Evolutionary conservation across 2,329 filamentous ascomycete genomes (phyloP).

Genomic region (Aspergillus pseudoterreus): DNA sequence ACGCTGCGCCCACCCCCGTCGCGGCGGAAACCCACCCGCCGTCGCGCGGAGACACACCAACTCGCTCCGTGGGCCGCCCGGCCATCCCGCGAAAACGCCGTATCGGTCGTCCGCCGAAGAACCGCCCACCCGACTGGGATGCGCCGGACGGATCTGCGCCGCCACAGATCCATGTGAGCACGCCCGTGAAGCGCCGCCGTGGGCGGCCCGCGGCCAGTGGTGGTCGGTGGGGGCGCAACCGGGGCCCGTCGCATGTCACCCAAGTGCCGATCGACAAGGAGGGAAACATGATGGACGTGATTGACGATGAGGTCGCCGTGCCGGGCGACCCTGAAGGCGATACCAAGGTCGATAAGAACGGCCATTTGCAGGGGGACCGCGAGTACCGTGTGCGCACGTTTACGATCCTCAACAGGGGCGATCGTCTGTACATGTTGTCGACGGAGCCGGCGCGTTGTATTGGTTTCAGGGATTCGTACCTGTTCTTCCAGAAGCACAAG

Average conservation of each 20-base stretch:
- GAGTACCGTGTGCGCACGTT: slow-evolving; percentile 97
- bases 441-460: slow-evolving; percentile 96
- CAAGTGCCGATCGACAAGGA: slow-evolving; percentile 90
- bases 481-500: slow-evolving; percentile 98
- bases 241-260: slow-evolving; percentile 70
- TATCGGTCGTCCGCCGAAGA: slow-evolving; percentile 82
- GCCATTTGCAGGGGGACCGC: slow-evolving; percentile 74
- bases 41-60: slow-evolving; percentile 50
- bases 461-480: slow-evolving; percentile 94
- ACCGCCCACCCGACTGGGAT: slow-evolving; percentile 76
- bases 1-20: slow-evolving; percentile 32
- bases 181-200: slow-evolving; percentile 57
- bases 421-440: slow-evolving; percentile 94
- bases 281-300: slow-evolving; percentile 84
- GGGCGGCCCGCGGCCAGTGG: slow-evolving; percentile 53
- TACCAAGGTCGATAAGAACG: slow-evolving; percentile 86
- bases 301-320: slow-evolving; percentile 85
- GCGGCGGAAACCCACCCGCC: slow-evolving; percentile 38
- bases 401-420: slow-evolving; percentile 76
- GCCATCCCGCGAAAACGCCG: slow-evolving; percentile 67
- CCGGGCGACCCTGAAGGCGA: slow-evolving; percentile 86
- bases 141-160: slow-evolving; percentile 47
- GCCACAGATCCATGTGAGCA: slow-evolving; percentile 39
- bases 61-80: slow-evolving; percentile 46
- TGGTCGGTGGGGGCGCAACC: slow-evolving; percentile 69